These are phyloP conservation scores for Aegilops speltoides DNA, from an alignment of 176 grass and related monocot genomes.

Conservation along the genomic window DNA sequence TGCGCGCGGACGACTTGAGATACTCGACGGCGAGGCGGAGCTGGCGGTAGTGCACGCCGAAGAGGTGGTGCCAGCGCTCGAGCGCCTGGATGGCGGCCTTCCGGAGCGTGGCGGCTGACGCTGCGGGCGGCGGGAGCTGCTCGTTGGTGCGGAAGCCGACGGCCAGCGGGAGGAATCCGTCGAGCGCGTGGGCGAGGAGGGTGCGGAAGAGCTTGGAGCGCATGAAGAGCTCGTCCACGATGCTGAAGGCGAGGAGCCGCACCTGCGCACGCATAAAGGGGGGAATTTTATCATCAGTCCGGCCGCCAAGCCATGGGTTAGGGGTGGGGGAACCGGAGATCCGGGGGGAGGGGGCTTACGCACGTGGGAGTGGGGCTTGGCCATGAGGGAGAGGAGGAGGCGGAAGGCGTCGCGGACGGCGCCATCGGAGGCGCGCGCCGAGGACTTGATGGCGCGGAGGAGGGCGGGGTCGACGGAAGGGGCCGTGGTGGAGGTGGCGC, in stretches of 20 bases:
- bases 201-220: conserved; percentile 81
- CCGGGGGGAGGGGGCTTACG: not conserved
- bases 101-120: conserved; percentile 55
- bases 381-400: conserved; percentile 68
- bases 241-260: conserved; percentile 67
- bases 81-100: conserved; percentile 72
- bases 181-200: conserved; percentile 55
- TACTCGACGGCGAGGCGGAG: conserved; percentile 77
- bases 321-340: conserved; percentile 3
- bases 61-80: conserved; percentile 80
- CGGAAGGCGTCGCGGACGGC: conserved; percentile 57
- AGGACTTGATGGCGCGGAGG: conserved; percentile 76
- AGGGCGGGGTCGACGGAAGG: conserved; percentile 55
- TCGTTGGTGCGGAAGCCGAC: conserved; percentile 65
- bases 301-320: no score
- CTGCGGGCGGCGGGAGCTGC: conserved; percentile 64
- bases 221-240: conserved; percentile 92
- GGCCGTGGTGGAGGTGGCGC: conserved; percentile 68
- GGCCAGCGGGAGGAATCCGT: conserved; percentile 68
- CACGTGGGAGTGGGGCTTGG: conserved; percentile 81
- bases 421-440: conserved; percentile 59
- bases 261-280: conserved; percentile 40
- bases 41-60: conserved; percentile 78
- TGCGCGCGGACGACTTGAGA: conserved; percentile 68
- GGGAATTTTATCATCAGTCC: not conserved